Conservation (phyloP, 257 asterid species). For the Solanum pennellii region DNA sequence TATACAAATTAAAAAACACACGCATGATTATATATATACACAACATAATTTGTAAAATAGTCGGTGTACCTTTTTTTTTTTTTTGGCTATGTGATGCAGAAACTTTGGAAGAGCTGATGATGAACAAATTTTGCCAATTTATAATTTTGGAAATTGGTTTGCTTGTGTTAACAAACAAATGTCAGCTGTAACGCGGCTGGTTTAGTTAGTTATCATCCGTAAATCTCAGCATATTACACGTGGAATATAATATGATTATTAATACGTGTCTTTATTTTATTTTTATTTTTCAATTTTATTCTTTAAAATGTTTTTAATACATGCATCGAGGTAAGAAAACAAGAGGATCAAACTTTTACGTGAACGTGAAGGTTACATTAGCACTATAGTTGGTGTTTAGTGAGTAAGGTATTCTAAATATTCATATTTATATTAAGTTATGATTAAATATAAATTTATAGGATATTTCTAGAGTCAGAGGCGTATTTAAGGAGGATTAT, state of each 20-base stretch:
- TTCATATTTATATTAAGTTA: not conserved
- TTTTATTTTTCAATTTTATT: no score
- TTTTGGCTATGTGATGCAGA: not conserved
- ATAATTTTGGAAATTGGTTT: not conserved
- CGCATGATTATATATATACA: not conserved
- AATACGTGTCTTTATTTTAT: no score
- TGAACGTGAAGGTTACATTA: not conserved
- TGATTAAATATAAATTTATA: not conserved
- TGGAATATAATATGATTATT: not conserved
- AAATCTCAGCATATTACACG: not conserved
- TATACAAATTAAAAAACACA: not conserved
- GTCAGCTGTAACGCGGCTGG: not conserved
- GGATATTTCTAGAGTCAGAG: accelerated
- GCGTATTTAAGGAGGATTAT: no score
- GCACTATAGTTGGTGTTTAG: not conserved
- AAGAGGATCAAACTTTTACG: not conserved
- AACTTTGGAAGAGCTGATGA: not conserved
- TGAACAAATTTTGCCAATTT: not conserved
- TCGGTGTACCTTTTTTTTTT: not conserved
- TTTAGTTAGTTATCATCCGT: not conserved
- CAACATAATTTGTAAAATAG: not conserved
- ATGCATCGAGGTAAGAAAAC: not conserved
- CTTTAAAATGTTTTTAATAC: no score
- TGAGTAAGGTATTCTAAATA: accelerated
- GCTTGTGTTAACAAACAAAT: not conserved